A percentile compares a stretch with the other conserved stretches of the same genome.
Conservation (phyloP, 768 basidiomycete species). For the Nidularia pulvinata region DNA sequence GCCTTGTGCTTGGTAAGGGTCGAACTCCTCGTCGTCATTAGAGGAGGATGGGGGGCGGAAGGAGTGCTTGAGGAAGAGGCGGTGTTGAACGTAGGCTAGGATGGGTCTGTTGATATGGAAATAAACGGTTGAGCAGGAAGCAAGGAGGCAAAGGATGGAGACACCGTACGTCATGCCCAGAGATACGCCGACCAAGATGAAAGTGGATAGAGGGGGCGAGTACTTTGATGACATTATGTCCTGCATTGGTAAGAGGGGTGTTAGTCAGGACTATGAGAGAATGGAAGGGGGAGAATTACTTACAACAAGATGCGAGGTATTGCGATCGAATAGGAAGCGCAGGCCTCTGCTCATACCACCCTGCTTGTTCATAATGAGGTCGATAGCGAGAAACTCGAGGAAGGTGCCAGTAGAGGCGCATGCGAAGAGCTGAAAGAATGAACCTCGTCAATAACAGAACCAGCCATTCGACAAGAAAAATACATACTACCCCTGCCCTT, state of each 20-base stretch:
- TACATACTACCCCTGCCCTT: slow-evolving; percentile 49
- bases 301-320: slow-evolving; percentile 54
- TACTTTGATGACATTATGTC: slow-evolving; percentile 48
- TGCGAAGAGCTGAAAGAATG: slow-evolving; percentile 30
- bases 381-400: slow-evolving; percentile 51
- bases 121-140: too few relatives aligned
- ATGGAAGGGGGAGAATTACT: slow-evolving; percentile 13
- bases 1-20: too few relatives aligned
- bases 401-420: slow-evolving; percentile 67
- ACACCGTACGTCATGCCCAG: slow-evolving; percentile 46
- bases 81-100: slow-evolving; percentile 54
- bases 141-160: background rate
- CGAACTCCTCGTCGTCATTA: too few relatives aligned
- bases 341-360: slow-evolving; percentile 64
- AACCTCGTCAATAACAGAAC: background rate
- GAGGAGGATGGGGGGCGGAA: slow-evolving; percentile 16
- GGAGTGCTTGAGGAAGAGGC: slow-evolving; percentile 50
- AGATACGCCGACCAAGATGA: slow-evolving; percentile 52
- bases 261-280: slow-evolving; percentile 1
- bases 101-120: slow-evolving; percentile 37
- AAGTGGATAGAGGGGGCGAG: slow-evolving; percentile 45
- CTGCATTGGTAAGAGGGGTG: slow-evolving; percentile 20
- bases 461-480: background rate
- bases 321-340: slow-evolving; percentile 63
- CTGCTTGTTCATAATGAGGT: slow-evolving; percentile 57